Base-by-base conservation (phyloP, 306 rosid species). In the Lablab purpureus region DNA sequence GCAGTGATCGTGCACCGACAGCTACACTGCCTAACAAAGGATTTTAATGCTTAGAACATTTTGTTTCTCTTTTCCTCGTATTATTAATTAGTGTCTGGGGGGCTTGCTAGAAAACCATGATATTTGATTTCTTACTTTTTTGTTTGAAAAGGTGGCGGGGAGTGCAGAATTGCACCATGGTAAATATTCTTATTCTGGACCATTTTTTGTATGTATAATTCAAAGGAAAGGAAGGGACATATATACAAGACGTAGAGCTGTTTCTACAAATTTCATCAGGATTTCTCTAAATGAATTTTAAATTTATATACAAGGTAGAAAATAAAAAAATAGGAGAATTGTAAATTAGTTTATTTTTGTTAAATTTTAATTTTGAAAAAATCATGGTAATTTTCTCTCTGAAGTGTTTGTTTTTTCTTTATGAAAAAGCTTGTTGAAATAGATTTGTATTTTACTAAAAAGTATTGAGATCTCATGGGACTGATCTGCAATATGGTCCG, bases 21-120 rank as follows among this genome's bases (percentile, higher is more conserved):
- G 43, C 70, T 18, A 45, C 41, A 43, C 10, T 6, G 80, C 66
- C 85, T 68, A 81, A 75, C 71, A 46, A 6, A 1, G 68, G 62
- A 49, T 17, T 67, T 74, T 22, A 32, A 10, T 25, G 14, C 19
- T 54, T 46, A 17, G 71, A 56, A 66, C 19, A 54, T 41, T 62
- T 32, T 28, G 55, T 50, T 15, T 17, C 64, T 11, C 50, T 19
- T 81, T 43, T 49, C 27, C 19, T n/a, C 59, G 36, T 21, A 11
- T 25, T 36, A 25, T 68, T 13, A 52, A 23, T 7, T 62, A 52
- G 85, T 70, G 41, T 37, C 27, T 4, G 2, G 37, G 21, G 63
- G 77, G 67, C 15, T 75, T 8, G 23, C 19, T 75, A 75, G 67
- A 59, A 58, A 59, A 69, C 73, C 58, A 18, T 3, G 21, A 23